Evolutionary conservation across 148 eudicot genomes (phyloP).

Genomic region (Gaultheria prostrata): DNA sequence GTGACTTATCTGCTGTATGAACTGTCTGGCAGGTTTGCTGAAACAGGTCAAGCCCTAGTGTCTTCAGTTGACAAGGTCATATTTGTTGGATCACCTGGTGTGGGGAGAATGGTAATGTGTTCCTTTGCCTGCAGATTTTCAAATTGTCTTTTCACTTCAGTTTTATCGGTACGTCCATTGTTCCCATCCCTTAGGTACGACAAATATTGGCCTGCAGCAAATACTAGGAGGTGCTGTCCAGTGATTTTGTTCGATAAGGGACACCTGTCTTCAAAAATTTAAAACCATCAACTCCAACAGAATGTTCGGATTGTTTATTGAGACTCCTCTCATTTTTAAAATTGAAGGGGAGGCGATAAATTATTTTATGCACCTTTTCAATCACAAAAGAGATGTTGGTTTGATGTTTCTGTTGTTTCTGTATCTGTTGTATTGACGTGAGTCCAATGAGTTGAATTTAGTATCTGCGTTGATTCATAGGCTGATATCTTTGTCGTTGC

Average conservation of each 20-base stretch:
- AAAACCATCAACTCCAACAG: not conserved
- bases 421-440: not conserved
- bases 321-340: slow-evolving; percentile 1
- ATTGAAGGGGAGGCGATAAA: not conserved
- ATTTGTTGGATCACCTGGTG: slow-evolving; percentile 99
- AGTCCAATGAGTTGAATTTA: not conserved
- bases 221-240: not conserved
- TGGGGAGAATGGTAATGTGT: slow-evolving; percentile 76
- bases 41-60: slow-evolving; percentile 97
- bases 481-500: not conserved
- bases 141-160: not conserved
- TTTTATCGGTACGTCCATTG: not conserved
- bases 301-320: not conserved
- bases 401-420: not conserved
- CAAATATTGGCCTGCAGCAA: slow-evolving; percentile 9
- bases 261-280: not conserved
- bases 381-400: not conserved
- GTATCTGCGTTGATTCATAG: not conserved
- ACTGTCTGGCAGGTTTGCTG: slow-evolving; percentile 73
- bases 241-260: not conserved
- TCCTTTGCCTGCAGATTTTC: not conserved
- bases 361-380: not conserved
- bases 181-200: not conserved
- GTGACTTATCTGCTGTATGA: slow-evolving; percentile 16
- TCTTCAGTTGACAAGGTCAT: slow-evolving; percentile 97